Evolutionary conservation across 306 rosid species (phyloP), one percentile per base, ranked within the genome.

Genomic region (Heteromeles arbutifolia): DNA sequence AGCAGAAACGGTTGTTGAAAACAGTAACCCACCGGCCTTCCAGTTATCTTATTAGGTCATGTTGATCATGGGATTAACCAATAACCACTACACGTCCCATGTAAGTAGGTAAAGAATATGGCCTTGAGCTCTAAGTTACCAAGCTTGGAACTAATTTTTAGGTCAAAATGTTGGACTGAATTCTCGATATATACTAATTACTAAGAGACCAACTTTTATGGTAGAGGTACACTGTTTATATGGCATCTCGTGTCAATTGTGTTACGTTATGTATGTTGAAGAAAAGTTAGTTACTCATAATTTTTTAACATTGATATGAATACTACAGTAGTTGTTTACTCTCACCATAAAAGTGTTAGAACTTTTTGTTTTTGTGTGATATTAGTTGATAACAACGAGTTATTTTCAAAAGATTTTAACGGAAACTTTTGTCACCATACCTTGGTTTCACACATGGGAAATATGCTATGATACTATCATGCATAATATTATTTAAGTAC

Each of bases 1-100:
- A 81, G 54, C 54, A 17, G 85, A 83, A 77, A 77, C 77, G 84
- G 88, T 83, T 66, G 93, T 82, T 84, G 88, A 73, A 79, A 83
- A 76, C 81, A 82, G 83, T 17, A 50, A 50, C 54, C 8, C 1
- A 4, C 21, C 54, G 3, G 41, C 37, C 37, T 18, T 48, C 39
- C 26, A 70, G 41, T 79, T 52, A 74, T 32, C 70, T 68, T 67
- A 52, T 58, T 59, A 19, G 70, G 8, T 70, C 74, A 62, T 70
- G 53, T 79, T 79, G 28, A 83, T 82, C 66, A 50, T 50, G 54
- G 54, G 74, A 78, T 76, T 79, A 79, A 79, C 76, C 65, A 61
- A 18, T 18, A 64, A 18, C 9, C 32, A 62, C 11, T 3, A 56
- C 8, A 25, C 34, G 31, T 25, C 22, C 62, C 62, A 10, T 41